Percentiles rank a stretch among this genome's conserved stretches.
Evolutionary conservation across 768 basidiomycete species (phyloP).

Genomic region (Trichaptum fuscoviolaceum): DNA sequence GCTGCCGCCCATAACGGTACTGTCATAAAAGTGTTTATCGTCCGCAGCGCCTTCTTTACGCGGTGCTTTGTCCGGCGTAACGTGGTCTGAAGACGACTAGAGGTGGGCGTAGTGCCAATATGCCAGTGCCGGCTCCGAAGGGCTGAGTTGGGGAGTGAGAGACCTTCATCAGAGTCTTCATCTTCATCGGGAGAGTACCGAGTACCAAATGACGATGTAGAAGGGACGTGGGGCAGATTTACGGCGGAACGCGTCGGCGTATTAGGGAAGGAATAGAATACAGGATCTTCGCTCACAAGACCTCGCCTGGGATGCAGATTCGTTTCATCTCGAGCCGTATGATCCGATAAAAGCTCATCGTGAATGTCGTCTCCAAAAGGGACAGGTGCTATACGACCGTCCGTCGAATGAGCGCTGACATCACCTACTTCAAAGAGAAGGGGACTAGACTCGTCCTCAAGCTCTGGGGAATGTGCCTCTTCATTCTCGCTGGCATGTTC

Average conservation of each 20-base stretch:
- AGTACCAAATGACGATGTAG: slow-evolving; percentile 9
- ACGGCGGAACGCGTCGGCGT: slow-evolving; percentile 26
- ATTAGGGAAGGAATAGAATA: slow-evolving; percentile 66
- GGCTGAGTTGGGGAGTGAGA: slow-evolving; percentile 3
- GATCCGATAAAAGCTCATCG: slow-evolving; percentile 15
- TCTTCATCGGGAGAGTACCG: slow-evolving; percentile 14
- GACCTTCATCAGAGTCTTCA: slow-evolving; percentile 18
- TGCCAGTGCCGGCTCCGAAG: neutral
- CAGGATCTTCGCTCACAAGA: neutral
- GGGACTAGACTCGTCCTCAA: slow-evolving; percentile 22
- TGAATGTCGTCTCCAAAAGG: slow-evolving; percentile 1
- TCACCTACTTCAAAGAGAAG: slow-evolving; percentile 27
- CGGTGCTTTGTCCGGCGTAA: slow-evolving; percentile 22
- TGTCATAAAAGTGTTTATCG: slow-evolving; percentile 75
- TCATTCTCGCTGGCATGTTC: slow-evolving; percentile 10
- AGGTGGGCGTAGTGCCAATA: slow-evolving; percentile 9
- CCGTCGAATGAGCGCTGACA: slow-evolving; percentile 10
- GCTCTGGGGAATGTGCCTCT: neutral
- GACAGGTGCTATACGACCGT: neutral
- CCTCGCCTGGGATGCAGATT: slow-evolving; percentile 6
- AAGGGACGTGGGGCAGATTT: neutral
- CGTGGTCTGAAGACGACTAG: slow-evolving; percentile 5
- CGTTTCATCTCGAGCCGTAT: slow-evolving; percentile 9
- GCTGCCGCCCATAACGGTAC: slow-evolving; percentile 81
- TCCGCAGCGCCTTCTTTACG: slow-evolving; percentile 27